A percentile compares a stretch with the other conserved stretches of the same genome.
Conservation (phyloP, 2,329 filamentous ascomycete species). For the Graphiopsis chlorocephala region DNA sequence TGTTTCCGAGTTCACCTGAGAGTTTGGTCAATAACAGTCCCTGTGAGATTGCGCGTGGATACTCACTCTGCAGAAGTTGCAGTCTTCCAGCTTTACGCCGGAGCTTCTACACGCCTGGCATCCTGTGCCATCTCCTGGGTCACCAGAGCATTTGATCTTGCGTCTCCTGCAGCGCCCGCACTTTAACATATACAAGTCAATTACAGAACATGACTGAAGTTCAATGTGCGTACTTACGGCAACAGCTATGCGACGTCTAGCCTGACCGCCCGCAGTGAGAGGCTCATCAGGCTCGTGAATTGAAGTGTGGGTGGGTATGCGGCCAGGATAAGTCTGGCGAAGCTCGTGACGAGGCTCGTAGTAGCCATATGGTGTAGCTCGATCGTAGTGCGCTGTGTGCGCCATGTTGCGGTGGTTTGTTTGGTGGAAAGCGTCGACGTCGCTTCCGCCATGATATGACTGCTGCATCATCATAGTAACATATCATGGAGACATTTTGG, state of each 20-base stretch:
- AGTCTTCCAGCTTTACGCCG: slow-evolving; percentile 59
- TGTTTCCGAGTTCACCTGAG: background rate
- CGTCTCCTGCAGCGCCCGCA: slow-evolving; percentile 86
- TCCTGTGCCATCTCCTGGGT: slow-evolving; percentile 70
- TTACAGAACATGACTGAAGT: background rate
- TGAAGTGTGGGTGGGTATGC: slow-evolving; percentile 22
- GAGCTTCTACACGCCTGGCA: slow-evolving; percentile 81
- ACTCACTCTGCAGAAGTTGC: slow-evolving; percentile 74
- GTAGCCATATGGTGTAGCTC: slow-evolving; percentile 26
- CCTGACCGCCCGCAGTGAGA: slow-evolving; percentile 32
- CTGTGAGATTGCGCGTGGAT: background rate
- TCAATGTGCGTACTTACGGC: slow-evolving; percentile 42
- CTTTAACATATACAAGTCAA: slow-evolving; percentile 47
- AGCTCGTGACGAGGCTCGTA: slow-evolving; percentile 28
- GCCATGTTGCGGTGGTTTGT: slow-evolving; percentile 14
- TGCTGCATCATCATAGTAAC: slow-evolving; percentile 32
- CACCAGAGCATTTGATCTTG: slow-evolving; percentile 93
- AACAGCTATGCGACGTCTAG: slow-evolving; percentile 53
- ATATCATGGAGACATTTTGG: slow-evolving; percentile 16
- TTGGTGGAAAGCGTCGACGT: slow-evolving; percentile 27
- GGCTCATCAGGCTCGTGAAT: slow-evolving; percentile 37
- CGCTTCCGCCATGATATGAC: slow-evolving; percentile 28
- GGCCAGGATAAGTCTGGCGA: slow-evolving; percentile 24
- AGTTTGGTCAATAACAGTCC: background rate
- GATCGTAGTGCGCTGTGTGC: slow-evolving; percentile 27